Evolutionary conservation across 2,329 filamentous ascomycete genomes (phyloP), one percentile per base, ranked within the genome.

Genomic region (Epichloe aotearoae): DNA sequence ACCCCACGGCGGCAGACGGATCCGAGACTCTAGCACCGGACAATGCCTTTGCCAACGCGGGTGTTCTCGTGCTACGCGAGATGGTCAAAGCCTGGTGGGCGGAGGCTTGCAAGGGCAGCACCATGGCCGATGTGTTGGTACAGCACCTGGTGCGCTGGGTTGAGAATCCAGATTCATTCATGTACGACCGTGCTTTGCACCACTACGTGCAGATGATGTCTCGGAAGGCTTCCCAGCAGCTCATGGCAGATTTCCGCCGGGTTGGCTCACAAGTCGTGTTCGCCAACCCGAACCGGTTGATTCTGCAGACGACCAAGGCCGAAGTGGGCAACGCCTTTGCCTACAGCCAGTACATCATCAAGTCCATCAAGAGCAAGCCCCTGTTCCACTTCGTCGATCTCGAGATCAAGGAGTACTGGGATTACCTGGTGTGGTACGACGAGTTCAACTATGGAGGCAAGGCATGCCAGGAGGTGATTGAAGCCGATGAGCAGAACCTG

Each of bases 11-110:
- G 2, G 66, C 62, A 5, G 68, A 70, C 43, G 68, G 68, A 12
- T 66, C 67, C 0, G 67, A 69, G 52, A 61, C 83, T 17, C 78
- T 95, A 6, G 86, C 87, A 54, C 87, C 89, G 0, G 89, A 95
- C 55, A 93, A 85, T 53, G 88, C 91, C 0, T 98, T 98, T 64
- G 84, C 91, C n/a, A 86, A 88, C 47, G 89, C 91, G 3, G 88
- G 89, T 50, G 86, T 97, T 4, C 79, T 84, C 6, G 93, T 98
- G 0, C 75, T 99, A 3, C 84, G 93, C 14, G 94, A 97, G 60
- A 96, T 99, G 90, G 93, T 99, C 58, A 95, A 96, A 66, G 80
- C 87, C 3, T 99, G 94, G 94, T 98, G 93, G 93, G 79, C 84
- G 1, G 91, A 98, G 66, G 94, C 93, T 5, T 93, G 88, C 63